Evolutionary conservation across 139 green algal genomes (phyloP).

Genomic region (Yamagishiella unicocca): DNA sequence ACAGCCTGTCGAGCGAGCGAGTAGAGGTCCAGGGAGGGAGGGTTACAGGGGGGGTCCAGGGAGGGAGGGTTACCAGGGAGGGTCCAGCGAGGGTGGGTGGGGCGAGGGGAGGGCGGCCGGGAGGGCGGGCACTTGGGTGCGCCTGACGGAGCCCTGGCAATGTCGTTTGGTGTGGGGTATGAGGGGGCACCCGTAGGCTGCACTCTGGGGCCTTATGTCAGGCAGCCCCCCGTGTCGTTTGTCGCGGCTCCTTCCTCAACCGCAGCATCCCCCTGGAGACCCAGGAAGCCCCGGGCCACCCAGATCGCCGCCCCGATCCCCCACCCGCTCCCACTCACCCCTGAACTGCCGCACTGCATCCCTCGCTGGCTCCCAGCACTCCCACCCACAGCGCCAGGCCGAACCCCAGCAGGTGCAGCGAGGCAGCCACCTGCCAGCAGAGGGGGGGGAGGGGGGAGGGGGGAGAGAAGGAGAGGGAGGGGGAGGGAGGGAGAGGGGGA

Average conservation of each 20-base stretch:
- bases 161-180: no score
- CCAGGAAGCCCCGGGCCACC: no score
- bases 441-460: background rate
- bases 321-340: conserved; percentile 1
- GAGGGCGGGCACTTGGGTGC: no score
- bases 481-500: background rate
- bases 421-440: conserved; percentile 13
- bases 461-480: background rate
- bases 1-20: background rate
- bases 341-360: conserved; percentile 39
- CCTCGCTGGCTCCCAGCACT: conserved; percentile 39
- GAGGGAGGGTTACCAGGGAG: background rate
- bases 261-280: no score
- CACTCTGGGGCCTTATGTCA: no score
- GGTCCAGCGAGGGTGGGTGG: background rate
- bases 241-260: no score
- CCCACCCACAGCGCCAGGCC: conserved; percentile 42
- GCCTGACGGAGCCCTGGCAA: no score
- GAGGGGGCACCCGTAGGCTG: no score
- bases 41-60: background rate
- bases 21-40: background rate
- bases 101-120: no score
- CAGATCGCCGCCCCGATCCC: no score
- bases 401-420: conserved; percentile 35
- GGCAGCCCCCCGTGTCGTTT: no score